phyloP scores from a whole-genome alignment of 768 basidiomycete species.

The Strobilomyces echinocephalus region DNA sequence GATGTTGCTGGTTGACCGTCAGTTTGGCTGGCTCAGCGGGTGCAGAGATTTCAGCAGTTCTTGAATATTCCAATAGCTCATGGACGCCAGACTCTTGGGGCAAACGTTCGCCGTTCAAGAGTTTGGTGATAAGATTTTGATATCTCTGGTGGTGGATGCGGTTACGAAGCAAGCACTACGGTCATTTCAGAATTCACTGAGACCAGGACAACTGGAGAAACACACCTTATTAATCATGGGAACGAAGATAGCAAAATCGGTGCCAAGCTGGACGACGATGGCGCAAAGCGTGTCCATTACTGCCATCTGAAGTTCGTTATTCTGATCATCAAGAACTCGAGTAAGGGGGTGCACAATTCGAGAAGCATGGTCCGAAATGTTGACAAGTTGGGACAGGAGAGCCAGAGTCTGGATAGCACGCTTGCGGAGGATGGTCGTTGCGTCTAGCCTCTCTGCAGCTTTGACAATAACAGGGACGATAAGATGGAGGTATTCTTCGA shows the following conservation, averaged over 20 bases:
- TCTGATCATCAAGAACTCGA: constrained; percentile 69
- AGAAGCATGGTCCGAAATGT: constrained; percentile 96
- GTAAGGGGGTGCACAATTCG: constrained; percentile 95
- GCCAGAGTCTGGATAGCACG: constrained; percentile 90
- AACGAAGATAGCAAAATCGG: constrained; percentile 96
- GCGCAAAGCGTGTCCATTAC: constrained; percentile 94
- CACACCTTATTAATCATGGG: constrained; percentile 92
- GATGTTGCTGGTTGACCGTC: constrained; percentile 92
- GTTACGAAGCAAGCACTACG: constrained; percentile 69
- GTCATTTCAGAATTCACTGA: not conserved
- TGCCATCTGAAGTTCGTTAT: constrained; percentile 75
- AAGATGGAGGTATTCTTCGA: constrained; percentile 96
- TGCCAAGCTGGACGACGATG: constrained; percentile 86
- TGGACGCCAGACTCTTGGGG: constrained; percentile 77
- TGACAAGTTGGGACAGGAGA: constrained; percentile 84
- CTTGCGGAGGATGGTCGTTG: constrained; percentile 70
- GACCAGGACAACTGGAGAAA: not conserved
- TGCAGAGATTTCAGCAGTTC: constrained; percentile 68
- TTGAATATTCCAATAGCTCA: constrained; percentile 64
- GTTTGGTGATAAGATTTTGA: constrained; percentile 81
- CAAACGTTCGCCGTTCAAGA: constrained; percentile 87
- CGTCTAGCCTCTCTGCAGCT: constrained; percentile 81
- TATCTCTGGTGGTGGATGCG: constrained; percentile 79
- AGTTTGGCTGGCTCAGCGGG: constrained; percentile 85
- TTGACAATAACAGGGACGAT: constrained; percentile 92